Evolutionary conservation across 2,329 filamentous ascomycete species (phyloP), one percentile per base, ranked within the genome.

Genomic region (Penicillium sp.): DNA sequence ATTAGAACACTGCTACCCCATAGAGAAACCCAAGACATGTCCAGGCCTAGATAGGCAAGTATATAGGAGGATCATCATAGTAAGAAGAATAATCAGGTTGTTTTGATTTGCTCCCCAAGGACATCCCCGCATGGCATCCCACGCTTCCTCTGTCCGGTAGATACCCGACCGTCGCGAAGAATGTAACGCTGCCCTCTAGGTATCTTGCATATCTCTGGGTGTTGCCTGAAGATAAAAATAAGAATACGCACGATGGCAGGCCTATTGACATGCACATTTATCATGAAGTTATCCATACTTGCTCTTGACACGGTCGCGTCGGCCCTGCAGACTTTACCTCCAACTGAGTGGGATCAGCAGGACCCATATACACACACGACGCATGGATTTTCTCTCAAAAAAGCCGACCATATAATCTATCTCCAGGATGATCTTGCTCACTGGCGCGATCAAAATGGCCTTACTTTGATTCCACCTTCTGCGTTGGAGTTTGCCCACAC

Each of bases 401-500:
- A 38, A 6, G 40, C 42, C 17, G 35, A 67, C 3, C 62, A 35
- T 10, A 50, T 56, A 6, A 68, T 74, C 33, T 85, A 81, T 59
- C 77, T 85, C 10, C 70, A 80, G 4, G 63, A 66, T 0, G 63
- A 60, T 1, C 80, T 85, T 51, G 78, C 81, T 0, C 67, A 73
- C 0, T 67, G 64, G 35, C 74, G 70, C 8, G 84, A 86, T 58
- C 72, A 74, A 0, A 72, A 79, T 54, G 83, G 83, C 0, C 68
- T 84, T 30, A 85, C 82, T 0, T 74, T 85, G 9, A 85, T 85
- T 47, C 84, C 84, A 1, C 84, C 84, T 0, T 80, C 79, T 0
- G 81, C 80, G 1, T 65, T 73, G n/a, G 80, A 84, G 3, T 85
- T 85, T 45, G 83, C 83, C 1, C 68, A 75, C 19, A 80, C 77